phyloP scores from a whole-genome alignment of 805 yeast species.

The Candida loeiensis region DNA sequence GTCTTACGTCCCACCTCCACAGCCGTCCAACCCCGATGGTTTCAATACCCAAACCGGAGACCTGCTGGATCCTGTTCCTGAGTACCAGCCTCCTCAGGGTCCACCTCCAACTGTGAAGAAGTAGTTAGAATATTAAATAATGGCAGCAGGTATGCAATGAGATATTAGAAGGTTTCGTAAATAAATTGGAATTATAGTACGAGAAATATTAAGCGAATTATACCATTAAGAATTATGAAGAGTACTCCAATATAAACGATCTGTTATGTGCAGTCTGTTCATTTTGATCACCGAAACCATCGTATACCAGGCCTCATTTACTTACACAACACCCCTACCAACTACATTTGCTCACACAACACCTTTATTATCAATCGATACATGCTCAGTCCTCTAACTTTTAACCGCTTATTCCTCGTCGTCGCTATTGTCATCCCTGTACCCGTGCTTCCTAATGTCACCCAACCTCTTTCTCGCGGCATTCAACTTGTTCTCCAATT shows the following conservation, averaged over 20 bases:
- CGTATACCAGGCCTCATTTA: too few relatives aligned
- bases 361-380: too few relatives aligned
- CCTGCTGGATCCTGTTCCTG: constrained; percentile 8
- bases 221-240: too few relatives aligned
- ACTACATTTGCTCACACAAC: too few relatives aligned
- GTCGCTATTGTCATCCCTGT: constrained; percentile 54
- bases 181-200: too few relatives aligned
- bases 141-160: neutral
- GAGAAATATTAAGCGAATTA: too few relatives aligned
- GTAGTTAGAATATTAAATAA: neutral
- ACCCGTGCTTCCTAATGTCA: constrained; percentile 77
- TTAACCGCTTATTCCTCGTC: constrained; percentile 40
- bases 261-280: too few relatives aligned
- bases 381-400: neutral
- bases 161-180: neutral
- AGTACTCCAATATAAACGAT: too few relatives aligned
- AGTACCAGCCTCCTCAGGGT: constrained; percentile 15
- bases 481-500: constrained; percentile 68
- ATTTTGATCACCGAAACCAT: too few relatives aligned
- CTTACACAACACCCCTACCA: too few relatives aligned
- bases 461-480: constrained; percentile 78
- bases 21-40: neutral
- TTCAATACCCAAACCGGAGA: neutral
- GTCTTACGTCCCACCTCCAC: constrained; percentile 5
- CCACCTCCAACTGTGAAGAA: constrained; percentile 17